phyloP scores from a whole-genome alignment of 2,329 filamentous ascomycete species.

The Aspergillus pseudotamarii region DNA sequence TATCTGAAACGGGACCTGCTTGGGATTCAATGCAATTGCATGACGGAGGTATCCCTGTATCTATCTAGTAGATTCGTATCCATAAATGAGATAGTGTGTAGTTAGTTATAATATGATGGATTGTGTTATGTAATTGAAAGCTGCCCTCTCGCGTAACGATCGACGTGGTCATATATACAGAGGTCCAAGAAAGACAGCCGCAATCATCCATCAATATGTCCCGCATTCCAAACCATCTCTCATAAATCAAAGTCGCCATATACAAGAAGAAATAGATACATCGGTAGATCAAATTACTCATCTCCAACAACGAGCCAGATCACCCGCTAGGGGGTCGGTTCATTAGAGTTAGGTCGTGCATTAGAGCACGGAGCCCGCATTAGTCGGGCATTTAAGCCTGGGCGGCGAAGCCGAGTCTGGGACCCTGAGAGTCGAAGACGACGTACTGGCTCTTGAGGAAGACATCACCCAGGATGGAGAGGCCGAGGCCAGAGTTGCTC shows the following conservation, averaged over 20 bases:
- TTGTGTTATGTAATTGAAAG: background rate
- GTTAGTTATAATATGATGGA: background rate
- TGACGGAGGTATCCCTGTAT: background rate
- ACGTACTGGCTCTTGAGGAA: conserved; percentile 79
- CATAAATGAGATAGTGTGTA: background rate
- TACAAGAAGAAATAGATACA: conserved; percentile 1
- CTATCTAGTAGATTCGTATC: background rate
- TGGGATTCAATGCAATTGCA: background rate
- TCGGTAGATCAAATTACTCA: background rate
- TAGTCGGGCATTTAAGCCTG: conserved; percentile 29
- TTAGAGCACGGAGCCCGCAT: background rate
- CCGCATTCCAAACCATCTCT: background rate
- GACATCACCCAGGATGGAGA: conserved; percentile 74
- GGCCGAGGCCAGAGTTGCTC: conserved; percentile 57
- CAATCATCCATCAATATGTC: background rate
- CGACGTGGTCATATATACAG: background rate
- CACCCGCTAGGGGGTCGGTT: background rate
- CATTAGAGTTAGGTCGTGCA: background rate
- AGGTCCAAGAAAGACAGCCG: background rate
- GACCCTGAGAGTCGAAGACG: conserved; percentile 64
- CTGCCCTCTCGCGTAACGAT: background rate
- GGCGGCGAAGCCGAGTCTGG: conserved; percentile 53
- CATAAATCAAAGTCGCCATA: background rate
- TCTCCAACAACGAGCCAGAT: background rate
- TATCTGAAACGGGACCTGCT: background rate